Base-by-base conservation (phyloP, 2,329 filamentous ascomycete genomes). In the Colletotrichum sp. region DNA sequence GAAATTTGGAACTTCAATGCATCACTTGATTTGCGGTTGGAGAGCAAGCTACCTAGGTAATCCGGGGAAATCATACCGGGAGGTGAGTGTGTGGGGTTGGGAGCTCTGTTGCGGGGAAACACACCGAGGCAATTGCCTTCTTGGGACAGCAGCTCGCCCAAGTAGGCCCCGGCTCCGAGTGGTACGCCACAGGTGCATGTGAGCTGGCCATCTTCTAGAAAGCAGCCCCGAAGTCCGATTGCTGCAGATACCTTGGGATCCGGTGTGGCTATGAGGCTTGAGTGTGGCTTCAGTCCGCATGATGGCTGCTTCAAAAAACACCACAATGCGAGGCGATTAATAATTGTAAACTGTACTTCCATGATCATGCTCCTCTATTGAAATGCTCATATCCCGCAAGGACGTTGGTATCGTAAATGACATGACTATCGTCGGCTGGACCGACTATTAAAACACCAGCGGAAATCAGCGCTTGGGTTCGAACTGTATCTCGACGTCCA, bases 121-220 rank as follows among this genome's bases (percentile, higher is more conserved):
- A 69, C 73, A 76, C 83, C 82, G 82, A 83, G 82, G 82, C 80
- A 83, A 69, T 80, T 83, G 79, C 82, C 82, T 60, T 71, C 67
- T 83, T 79, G 71, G 81, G 82, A 73, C 80, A 82, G 74, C 80
- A 82, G 59, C 74, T 83, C 79, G 79, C 60, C 76, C 55, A 66
- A 59, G 55, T 30, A 52, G 27, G 48, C 70, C 59, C 70, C 44
- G 59, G 70, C 64, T 60, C 34, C 64, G 59, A 30, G 64, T 44
- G 70, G 64, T 52, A 32, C 59, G 70, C 70, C 59, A 66, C 59
- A 64, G 28, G 55, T 52, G 64, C 70, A 73, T 60, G 70, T 75
- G 70, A 76, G 64, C 28, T 63, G 32, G 25, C 22, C 30, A n/a
- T 9, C 32, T 64, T 30, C 30, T 44, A 52, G 61, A 28, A 30